Evolutionary conservation across 768 basidiomycete species (phyloP), one percentile per base, ranked within the genome.

Genomic region (Lentinus tigrinus): DNA sequence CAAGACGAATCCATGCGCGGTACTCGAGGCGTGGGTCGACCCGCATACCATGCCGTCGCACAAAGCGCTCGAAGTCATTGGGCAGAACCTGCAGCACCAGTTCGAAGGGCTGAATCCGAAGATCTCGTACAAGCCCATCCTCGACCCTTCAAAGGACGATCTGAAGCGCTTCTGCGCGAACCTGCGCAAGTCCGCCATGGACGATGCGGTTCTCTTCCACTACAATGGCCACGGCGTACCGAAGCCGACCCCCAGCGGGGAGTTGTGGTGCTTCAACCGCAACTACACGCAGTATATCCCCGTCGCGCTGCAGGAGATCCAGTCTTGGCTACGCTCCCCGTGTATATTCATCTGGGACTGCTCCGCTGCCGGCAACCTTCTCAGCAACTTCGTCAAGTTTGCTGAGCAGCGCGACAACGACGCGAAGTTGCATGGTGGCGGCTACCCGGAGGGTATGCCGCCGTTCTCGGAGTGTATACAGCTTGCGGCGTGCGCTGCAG

Each of bases 261-360:
- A 99, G 73, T 81, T 99, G 52, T 99, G 97, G 97, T 95, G 97
- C 55, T 99, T 99, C 78, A 98, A 99, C 73, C 81, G 87, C 67
- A 90, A 85, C 64, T 98, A 98, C 72, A 98, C 97, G 0, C 96
- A 99, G 73, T 99, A 99, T 69, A 98, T 98, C 58, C 97, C 97
- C 0, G 91, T 98, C 11, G 95, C 93, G 17, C 78, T 99, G 42
- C 89, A 89, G 71, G 97, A 99, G 65, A 80, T 99, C 16, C 95
- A 98, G 70, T 83, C 78, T 19, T 98, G 95, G 93, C 76, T 98
- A 4, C 94, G 93, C 6, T 91, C 93, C 1, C 97, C 97, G 1
- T 93, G 91, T 28, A 93, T 98, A 27, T 98, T 95, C 71, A 93
- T 99, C 53, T 99, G 97, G 97, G 97, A 99, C 69, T 98, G 95